Evolutionary conservation across 179 eudicot species (phyloP), one percentile per base, ranked within the genome.

Genomic region (Silene noctiflora): DNA sequence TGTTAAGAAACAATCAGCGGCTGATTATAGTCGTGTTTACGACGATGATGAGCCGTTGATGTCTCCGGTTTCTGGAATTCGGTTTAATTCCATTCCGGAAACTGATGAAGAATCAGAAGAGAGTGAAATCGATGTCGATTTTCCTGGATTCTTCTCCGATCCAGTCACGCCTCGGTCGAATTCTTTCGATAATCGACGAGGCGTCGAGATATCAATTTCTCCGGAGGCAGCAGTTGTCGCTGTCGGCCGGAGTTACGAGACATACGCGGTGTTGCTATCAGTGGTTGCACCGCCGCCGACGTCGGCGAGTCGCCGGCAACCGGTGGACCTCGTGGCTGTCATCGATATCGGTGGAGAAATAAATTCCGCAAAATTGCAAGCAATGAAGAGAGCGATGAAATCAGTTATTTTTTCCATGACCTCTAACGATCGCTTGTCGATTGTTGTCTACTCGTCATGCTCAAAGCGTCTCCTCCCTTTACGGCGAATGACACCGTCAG

Each of bases 21-120:
- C 81, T 9, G 59, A 44, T 68, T 83, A 79, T 48, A 80, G 81
- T 73, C 87, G 86, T 44, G 35, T 81, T 4, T 95, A 91, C 35
- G 85, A 88, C 53, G 99, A 95, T 65, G 99, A 95, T 62, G 99
- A 95, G 83, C 96, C 99, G 0, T 78, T 94, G 56, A 58, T 73
- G 14, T 76, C 97, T 0, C 89, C 93, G 0, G 65, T 81, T 7
- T 79, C 89, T 25, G 86, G 78, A 1, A 74, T 78, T 6, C 84
- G 86, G 12, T 89, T 91, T 65, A 71, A 78, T 19, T 75, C 98
- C 1, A 91, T 93, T 6, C 92, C 90, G 1, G 97, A 94, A 77
- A 86, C 82, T 1, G 89, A 89, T 1, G 92, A 88, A 6, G 84
- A 71, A 2, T 31, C 27, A 1, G 69, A 69, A 1, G 82, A 78